Conservation (phyloP, 140 eudicot genomes). For the Flaveria floridana region DNA sequence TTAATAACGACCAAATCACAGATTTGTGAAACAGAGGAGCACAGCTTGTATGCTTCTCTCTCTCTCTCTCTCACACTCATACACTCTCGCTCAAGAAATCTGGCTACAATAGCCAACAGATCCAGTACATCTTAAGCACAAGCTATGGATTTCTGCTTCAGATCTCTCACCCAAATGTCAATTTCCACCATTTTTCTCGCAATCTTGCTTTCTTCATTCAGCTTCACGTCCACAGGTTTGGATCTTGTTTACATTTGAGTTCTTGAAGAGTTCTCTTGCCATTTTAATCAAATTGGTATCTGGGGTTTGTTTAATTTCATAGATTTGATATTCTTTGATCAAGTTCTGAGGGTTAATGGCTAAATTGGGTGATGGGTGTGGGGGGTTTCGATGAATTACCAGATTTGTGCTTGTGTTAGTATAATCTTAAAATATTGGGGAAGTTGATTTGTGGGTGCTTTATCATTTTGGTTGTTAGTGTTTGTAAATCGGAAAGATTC, state of each 20-base stretch:
- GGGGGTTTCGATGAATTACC: not conserved
- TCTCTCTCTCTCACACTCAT: conserved; percentile 9
- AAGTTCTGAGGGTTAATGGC: not conserved
- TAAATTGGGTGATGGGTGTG: conserved; percentile 21
- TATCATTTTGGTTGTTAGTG: conserved; percentile 12
- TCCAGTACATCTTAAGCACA: conserved; percentile 33
- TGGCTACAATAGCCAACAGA: conserved; percentile 21
- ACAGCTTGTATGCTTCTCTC: not conserved
- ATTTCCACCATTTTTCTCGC: conserved; percentile 36
- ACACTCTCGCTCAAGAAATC: conserved; percentile 10
- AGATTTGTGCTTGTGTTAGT: conserved; percentile 8
- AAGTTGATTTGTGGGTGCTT: conserved; percentile 21
- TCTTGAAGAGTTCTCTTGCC: no score
- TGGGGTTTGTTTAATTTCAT: conserved; percentile 30
- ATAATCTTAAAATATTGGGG: not conserved
- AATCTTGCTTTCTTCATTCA: conserved; percentile 52
- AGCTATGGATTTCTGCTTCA: conserved; percentile 48
- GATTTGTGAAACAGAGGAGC: conserved; percentile 28
- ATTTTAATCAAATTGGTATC: not conserved
- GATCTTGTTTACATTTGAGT: conserved; percentile 13
- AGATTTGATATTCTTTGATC: not conserved
- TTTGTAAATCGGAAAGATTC: conserved; percentile 3
- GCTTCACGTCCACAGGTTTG: conserved; percentile 58
- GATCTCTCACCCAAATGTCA: conserved; percentile 44
- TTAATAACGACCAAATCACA: conserved; percentile 34